Evolutionary conservation across 179 eudicot genomes (phyloP).

Genomic region (Heliamphora pulchella): DNA sequence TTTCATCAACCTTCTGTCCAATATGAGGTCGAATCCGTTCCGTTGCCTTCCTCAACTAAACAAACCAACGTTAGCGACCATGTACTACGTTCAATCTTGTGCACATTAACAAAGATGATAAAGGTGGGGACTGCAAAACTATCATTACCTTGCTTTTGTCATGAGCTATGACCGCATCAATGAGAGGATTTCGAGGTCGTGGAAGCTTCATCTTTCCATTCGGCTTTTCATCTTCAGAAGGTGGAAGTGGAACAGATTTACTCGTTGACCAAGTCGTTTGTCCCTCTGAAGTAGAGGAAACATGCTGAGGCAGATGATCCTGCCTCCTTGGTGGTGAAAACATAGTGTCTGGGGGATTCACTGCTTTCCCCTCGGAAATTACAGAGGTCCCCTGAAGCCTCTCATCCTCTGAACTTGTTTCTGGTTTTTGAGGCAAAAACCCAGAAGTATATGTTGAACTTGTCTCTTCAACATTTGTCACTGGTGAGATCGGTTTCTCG

Average conservation of each 20-base stretch:
- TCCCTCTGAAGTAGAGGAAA: conserved; percentile 29
- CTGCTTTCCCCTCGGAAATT: conserved; percentile 20
- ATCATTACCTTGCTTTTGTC: conserved; percentile 84
- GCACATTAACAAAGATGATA: background rate
- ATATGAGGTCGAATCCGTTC: conserved; percentile 39
- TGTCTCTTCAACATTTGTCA: conserved; percentile 18
- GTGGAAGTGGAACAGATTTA: conserved; percentile 23
- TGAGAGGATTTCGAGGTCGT: conserved; percentile 84
- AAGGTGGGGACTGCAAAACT: background rate
- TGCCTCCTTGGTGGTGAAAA: conserved; percentile 21
- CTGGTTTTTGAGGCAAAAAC: conserved; percentile 15
- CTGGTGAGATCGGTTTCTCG: conserved; percentile 18
- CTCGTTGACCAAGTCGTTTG: conserved; percentile 29
- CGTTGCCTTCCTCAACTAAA: conserved; percentile 80
- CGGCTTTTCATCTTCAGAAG: conserved; percentile 32
- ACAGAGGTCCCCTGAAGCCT: conserved; percentile 21
- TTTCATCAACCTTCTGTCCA: conserved; percentile 56
- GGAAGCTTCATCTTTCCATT: conserved; percentile 61
- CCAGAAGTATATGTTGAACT: conserved; percentile 18
- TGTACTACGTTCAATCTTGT: background rate
- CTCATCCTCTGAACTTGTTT: conserved; percentile 23
- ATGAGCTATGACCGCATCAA: conserved; percentile 76
- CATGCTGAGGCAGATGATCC: conserved; percentile 23
- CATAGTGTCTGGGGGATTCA: conserved; percentile 20
- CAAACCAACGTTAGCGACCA: background rate